phyloP scores from a whole-genome alignment of 352 stramenopile genomes.

The Phytopythium kandeliae region DNA sequence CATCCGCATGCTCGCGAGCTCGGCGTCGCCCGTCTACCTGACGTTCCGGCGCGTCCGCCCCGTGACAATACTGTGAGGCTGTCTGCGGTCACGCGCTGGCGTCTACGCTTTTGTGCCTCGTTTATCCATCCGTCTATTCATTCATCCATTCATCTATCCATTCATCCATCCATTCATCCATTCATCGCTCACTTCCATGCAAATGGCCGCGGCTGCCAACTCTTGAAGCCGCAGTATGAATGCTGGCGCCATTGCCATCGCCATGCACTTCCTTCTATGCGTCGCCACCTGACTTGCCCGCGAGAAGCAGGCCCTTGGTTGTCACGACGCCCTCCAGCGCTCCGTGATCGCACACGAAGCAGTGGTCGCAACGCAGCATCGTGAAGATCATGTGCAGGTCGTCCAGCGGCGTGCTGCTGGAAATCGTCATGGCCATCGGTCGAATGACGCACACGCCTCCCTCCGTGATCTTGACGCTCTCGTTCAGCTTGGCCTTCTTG shows the following conservation, averaged over 20 bases:
- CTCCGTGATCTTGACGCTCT: constrained; percentile 65
- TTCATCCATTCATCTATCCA: not conserved
- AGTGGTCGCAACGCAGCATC: constrained; percentile 85
- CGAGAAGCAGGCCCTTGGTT: constrained; percentile 61
- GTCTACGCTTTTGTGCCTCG: too few relatives aligned
- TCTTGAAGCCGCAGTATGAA: too few relatives aligned
- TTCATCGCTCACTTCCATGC: too few relatives aligned
- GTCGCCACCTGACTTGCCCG: constrained; percentile 20
- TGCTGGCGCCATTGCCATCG: too few relatives aligned
- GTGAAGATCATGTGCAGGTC: constrained; percentile 90
- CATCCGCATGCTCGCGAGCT: constrained; percentile 75
- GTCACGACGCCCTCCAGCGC: constrained; percentile 80
- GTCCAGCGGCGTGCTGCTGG: constrained; percentile 71
- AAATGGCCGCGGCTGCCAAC: too few relatives aligned
- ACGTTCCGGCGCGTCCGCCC: constrained; percentile 66
- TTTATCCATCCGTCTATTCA: not conserved
- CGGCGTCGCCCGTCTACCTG: constrained; percentile 78
- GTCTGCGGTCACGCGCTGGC: not conserved
- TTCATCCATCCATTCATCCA: too few relatives aligned
- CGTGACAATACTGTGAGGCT: constrained; percentile 53
- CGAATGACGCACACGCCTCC: constrained; percentile 56
- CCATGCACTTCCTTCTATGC: too few relatives aligned
- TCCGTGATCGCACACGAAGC: constrained; percentile 84
- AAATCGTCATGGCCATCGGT: constrained; percentile 79
- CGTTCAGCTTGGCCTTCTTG: constrained; percentile 56